Conservation (phyloP, 225 moss, liverwort and hornwort genomes). For the Ulota crispa region DNA sequence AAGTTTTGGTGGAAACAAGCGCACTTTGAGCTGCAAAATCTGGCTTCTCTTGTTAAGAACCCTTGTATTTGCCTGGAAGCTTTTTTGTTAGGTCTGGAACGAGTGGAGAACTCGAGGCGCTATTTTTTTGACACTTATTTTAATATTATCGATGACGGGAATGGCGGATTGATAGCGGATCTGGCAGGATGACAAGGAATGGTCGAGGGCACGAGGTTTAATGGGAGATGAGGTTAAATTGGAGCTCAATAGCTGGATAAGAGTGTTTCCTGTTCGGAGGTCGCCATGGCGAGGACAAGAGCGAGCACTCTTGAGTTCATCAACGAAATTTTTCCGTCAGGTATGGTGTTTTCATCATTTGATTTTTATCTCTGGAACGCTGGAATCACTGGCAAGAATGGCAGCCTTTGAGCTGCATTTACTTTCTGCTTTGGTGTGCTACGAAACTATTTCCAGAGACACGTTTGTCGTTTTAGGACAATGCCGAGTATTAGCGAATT, state of each 20-base stretch:
- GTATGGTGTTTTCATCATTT: slow-evolving; percentile 34
- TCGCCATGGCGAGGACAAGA: slow-evolving; percentile 66
- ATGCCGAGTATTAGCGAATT: slow-evolving; percentile 13
- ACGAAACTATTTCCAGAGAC: not conserved
- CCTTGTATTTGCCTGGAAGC: slow-evolving; percentile 18
- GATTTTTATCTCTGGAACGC: not conserved
- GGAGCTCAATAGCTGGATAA: slow-evolving; percentile 31
- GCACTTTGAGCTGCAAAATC: slow-evolving; percentile 8
- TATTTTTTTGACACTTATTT: too few species aligned
- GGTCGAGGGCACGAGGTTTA: slow-evolving; percentile 23
- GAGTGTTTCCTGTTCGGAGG: slow-evolving; percentile 29
- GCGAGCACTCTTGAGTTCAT: slow-evolving; percentile 95
- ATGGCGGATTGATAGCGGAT: slow-evolving; percentile 31
- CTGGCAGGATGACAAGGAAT: slow-evolving; percentile 38
- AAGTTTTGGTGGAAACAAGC: not conserved
- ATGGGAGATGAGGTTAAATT: slow-evolving; percentile 35
- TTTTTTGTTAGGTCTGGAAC: slow-evolving; percentile 9
- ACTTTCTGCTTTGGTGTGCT: not conserved
- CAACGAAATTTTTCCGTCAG: slow-evolving; percentile 93
- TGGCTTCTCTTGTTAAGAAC: slow-evolving; percentile 13
- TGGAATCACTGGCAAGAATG: slow-evolving; percentile 16
- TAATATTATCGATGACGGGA: not conserved
- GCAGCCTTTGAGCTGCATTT: not conserved
- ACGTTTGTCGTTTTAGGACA: slow-evolving; percentile 9
- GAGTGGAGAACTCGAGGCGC: not conserved